Base-by-base conservation (phyloP, 2,329 filamentous ascomycete species). In the Pseudodiploospora longispora region DNA sequence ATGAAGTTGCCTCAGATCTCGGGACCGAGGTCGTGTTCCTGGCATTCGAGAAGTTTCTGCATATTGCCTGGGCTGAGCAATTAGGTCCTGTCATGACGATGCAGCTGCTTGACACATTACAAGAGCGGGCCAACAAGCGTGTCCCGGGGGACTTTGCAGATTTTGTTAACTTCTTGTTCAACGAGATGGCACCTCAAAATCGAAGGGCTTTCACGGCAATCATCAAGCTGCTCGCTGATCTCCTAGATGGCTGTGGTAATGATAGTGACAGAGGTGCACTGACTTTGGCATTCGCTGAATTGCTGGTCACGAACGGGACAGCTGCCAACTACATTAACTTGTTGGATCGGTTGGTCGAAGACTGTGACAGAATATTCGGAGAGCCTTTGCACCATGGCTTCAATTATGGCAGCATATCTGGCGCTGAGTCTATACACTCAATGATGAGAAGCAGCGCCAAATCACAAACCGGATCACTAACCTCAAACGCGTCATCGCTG, bases 1-100 rank as follows among this genome's bases (percentile, higher is more conserved):
- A 86, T 50, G 85, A 94, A 42, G 71, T 82, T 7, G 80, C 86
- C 2, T 76, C 81, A 0, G 88, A 95, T 47, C 75, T 87, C 6
- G 77, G 82, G 3, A 80, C 91, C 6, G 89, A 96, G 57, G 82
- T 91, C 19, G 75, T 97, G 5, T 95, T 96, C 58, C 85, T 86
- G 28, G 85, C 90, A 0, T 97, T 96, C 60, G 90, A 96, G 61
- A 96, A 94, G 49, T 97, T 96, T 54, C 69, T 96, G 48, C 82
- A 81, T 47, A 83, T 89, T 50, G 89, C 87, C 9, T 97, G 91
- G 91, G 82, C 78, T 47, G 85, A 91, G 52, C 83, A 87, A 54
- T 89, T 96, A 73, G 91, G 91, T 0, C 80, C 87, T 3, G 79
- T 97, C 44, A 80, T 97, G 61, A 80, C 86, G 2, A 73, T 79